Conservation (phyloP, 148 eudicot genomes). For the Dianthus caryophyllus region DNA sequence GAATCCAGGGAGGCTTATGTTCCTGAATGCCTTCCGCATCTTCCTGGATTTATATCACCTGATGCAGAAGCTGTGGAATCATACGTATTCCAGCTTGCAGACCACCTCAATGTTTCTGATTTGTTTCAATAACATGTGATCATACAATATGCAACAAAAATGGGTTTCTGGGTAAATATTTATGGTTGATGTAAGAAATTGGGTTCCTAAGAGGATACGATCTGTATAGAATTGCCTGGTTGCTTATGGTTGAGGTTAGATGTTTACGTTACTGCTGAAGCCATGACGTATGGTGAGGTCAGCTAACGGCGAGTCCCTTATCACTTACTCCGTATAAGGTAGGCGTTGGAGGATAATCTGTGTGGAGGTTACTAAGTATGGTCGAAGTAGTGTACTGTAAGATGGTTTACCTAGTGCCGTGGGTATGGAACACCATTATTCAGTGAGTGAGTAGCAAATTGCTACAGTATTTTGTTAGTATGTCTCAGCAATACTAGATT, state of each 20-base stretch:
- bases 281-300: background rate
- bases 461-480: slow-evolving; percentile 20
- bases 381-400: slow-evolving; percentile 25
- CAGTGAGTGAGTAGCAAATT: slow-evolving; percentile 18
- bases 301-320: background rate
- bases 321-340: too few relatives aligned
- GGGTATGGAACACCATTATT: slow-evolving; percentile 17
- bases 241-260: background rate
- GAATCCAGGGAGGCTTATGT: slow-evolving; percentile 50
- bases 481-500: slow-evolving; percentile 5
- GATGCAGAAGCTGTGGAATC: slow-evolving; percentile 67
- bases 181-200: slow-evolving; percentile 5
- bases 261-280: background rate
- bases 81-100: slow-evolving; percentile 56
- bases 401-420: slow-evolving; percentile 15
- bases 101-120: slow-evolving; percentile 57
- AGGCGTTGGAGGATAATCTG: background rate
- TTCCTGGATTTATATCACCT: slow-evolving; percentile 60
- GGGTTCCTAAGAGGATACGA: background rate
- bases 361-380: background rate
- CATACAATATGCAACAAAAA: background rate
- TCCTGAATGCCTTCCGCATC: slow-evolving; percentile 78
- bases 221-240: slow-evolving; percentile 15
- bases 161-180: background rate
- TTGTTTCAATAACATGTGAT: slow-evolving; percentile 33